These are phyloP conservation scores for Aspergillus udagawae DNA, from an alignment of 2,329 filamentous ascomycete genomes.

Conservation along the genomic window DNA sequence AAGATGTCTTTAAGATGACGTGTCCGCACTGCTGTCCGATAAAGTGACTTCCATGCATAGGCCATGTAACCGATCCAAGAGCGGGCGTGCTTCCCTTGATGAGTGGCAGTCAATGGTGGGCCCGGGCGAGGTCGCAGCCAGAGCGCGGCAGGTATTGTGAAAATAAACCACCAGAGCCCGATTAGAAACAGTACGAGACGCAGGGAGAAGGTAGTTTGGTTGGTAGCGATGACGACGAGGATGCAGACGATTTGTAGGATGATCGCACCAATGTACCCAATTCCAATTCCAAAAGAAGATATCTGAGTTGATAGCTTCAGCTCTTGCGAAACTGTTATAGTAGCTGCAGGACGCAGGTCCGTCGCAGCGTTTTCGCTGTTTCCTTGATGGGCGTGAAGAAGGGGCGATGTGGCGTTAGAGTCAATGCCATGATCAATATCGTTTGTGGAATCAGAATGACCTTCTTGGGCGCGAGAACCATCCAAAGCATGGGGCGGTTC, in stretches of 20 bases:
- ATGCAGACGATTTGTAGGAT: conserved; percentile 81
- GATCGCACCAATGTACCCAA: conserved; percentile 84
- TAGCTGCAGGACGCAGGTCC: conserved; percentile 1
- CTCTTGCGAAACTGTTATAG: conserved; percentile 53
- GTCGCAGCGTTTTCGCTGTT: conserved; percentile 3
- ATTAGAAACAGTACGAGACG: conserved; percentile 82
- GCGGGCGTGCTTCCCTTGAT: conserved; percentile 34
- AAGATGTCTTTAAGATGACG: conserved; percentile 72
- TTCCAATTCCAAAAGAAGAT: conserved; percentile 87
- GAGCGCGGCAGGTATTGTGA: conserved; percentile 81
- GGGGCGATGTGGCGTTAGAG: conserved; percentile 22
- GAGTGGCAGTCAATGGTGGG: conserved; percentile 61
- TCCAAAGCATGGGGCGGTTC: background rate
- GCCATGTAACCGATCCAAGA: conserved; percentile 68
- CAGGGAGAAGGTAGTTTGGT: conserved; percentile 78
- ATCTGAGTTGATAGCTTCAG: conserved; percentile 83
- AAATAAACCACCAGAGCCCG: conserved; percentile 87
- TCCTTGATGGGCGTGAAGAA: conserved; percentile 17
- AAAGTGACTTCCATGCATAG: conserved; percentile 84
- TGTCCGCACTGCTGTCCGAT: conserved; percentile 72
- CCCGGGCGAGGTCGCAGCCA: conserved; percentile 88
- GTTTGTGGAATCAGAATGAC: conserved; percentile 11
- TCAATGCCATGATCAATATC: background rate
- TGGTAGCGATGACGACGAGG: conserved; percentile 66
- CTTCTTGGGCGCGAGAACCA: background rate